Base-by-base conservation (phyloP, 75 land plant species). In the Cryptomeria japonica region DNA sequence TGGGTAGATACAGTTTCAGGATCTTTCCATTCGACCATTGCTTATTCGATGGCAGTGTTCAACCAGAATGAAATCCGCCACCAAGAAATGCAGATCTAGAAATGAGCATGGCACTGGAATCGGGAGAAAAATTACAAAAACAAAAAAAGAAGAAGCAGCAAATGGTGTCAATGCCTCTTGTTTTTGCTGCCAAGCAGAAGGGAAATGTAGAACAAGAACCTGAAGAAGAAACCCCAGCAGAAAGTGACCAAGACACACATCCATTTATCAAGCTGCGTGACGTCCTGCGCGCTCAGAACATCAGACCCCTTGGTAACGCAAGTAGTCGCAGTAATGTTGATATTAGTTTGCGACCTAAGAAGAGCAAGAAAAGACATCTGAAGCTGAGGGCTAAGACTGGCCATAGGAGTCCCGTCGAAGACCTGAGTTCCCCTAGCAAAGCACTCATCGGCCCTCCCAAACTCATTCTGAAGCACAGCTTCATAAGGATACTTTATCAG, bases 401-500 rank as follows among this genome's bases (percentile, higher is more conserved):
- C 38, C 73, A 85, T 36, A 41, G 86, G 86, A 9, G 86, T 85
- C n/a, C 41, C 41, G 22, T 85, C 86, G 39, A 85, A 85, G 11
- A 85, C 72, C 86, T 85, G 73, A 8, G n/a, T 58, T n/a, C 86
- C 86, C 8, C 37, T 86, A 0, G 89, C 88, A 42, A 86, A 89
- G 80, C 89, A 89, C 13, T 72, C 46, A 18, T 34, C 1, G 0
- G 44, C 36, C 11, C 49, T 64, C 13, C 68, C 61, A 44, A 91
- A 95, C 86, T 95, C 87, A 58, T 95, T 95, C 88, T 89, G 89
- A 68, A 95, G 87, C 0, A 94, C 86, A 56, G 90, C 95, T 90
- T 95, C 94, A 70, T 94, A 95, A 0, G 96, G 95, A 58, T 95
- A 95, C 87, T 94, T 95, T 89, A 95, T 92, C 25, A 91, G 88